These are phyloP conservation scores for Phytomonas francai DNA, from an alignment of 208 protist species.

Conservation along the genomic window DNA sequence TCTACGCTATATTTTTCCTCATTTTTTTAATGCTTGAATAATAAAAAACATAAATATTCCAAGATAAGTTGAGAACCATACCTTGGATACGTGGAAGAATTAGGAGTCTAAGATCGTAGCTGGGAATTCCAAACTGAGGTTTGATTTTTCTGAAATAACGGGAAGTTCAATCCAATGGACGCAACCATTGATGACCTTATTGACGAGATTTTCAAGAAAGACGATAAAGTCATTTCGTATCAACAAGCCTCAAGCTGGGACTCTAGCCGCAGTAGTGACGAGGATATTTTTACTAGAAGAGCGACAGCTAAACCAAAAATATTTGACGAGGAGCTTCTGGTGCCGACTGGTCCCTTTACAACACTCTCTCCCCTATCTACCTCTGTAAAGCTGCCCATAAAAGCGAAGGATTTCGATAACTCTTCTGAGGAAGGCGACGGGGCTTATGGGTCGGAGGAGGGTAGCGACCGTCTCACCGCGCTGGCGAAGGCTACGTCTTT, in stretches of 20 bases:
- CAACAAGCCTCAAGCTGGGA: neutral
- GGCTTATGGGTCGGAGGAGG: neutral
- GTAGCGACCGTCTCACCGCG: no score
- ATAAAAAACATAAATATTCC: neutral
- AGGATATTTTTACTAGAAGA: neutral
- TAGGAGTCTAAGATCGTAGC: neutral
- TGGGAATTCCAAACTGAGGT: neutral
- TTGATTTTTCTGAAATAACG: neutral
- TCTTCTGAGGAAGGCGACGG: neutral
- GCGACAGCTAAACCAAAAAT: neutral
- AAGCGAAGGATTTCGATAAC: neutral
- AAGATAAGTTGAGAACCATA: neutral
- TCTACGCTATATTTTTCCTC: conserved; percentile 9
- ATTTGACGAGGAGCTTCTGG: neutral
- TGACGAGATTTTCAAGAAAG: conserved; percentile 47
- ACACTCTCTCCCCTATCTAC: no score
- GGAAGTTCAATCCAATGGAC: neutral
- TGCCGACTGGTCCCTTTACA: no score
- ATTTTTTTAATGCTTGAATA: neutral
- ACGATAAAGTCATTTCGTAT: neutral
- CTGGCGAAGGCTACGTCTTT: neutral
- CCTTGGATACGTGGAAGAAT: neutral
- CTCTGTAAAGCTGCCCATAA: neutral
- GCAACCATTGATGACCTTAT: conserved; percentile 59
- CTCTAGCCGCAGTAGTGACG: neutral